These are phyloP conservation scores for Candida xyloterini DNA, from an alignment of 805 yeast genomes.

Conservation along the genomic window DNA sequence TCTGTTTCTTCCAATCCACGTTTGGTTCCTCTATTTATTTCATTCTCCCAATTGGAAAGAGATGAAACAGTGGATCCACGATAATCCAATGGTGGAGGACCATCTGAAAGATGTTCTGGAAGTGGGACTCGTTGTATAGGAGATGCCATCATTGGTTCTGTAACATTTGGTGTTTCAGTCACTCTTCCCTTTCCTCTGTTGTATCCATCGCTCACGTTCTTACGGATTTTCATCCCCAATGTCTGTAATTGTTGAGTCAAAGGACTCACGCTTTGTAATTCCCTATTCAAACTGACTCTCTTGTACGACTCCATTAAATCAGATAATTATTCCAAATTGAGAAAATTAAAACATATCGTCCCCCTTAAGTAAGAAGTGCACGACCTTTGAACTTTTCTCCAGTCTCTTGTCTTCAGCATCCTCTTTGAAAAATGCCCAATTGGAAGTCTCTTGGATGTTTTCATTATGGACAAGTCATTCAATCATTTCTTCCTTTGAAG, in stretches of 20 bases:
- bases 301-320: conserved; percentile 10
- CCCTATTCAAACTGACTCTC: conserved; percentile 6
- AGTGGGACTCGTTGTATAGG: conserved; percentile 37
- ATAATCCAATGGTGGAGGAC: conserved; percentile 45
- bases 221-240: conserved; percentile 70
- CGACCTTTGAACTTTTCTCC: conserved; percentile 9
- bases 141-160: neutral
- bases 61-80: conserved; percentile 45
- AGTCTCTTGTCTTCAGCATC: neutral
- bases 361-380: neutral
- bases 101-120: conserved; percentile 34
- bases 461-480: conserved; percentile 42
- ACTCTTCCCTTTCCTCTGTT: conserved; percentile 5
- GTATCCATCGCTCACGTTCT: conserved; percentile 64
- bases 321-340: conserved; percentile 5
- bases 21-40: conserved; percentile 17
- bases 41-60: conserved; percentile 43
- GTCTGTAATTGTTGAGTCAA: conserved; percentile 44
- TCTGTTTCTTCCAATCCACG: conserved; percentile 15
- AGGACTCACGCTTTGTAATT: conserved; percentile 10
- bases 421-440: conserved; percentile 10
- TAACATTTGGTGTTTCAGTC: neutral
- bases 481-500: conserved; percentile 46
- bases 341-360: conserved; percentile 1
- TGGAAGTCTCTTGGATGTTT: conserved; percentile 51